A percentile compares a stretch with the other conserved stretches of the same genome.
Conservation (phyloP, 352 stramenopile genomes). For the Globisporangium mamillatum region DNA sequence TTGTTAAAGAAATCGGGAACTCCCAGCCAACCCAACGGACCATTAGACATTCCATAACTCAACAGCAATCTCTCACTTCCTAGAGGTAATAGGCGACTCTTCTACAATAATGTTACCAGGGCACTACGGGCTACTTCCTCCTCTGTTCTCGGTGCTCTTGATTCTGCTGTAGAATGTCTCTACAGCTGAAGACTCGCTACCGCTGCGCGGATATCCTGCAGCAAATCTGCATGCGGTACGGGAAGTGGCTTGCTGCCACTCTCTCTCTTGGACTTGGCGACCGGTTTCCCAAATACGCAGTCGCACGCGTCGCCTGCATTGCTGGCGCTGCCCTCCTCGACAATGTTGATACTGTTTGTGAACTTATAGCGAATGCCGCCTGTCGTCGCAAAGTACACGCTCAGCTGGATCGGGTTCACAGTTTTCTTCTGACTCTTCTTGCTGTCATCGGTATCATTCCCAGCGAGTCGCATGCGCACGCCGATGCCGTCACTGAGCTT, state of each 20-base stretch:
- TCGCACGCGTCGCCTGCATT: constrained; percentile 25
- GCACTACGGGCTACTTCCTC: neutral
- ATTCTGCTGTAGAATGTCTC: too few species aligned
- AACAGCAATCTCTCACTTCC: neutral
- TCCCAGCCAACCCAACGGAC: neutral
- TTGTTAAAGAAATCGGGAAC: neutral
- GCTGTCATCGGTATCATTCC: neutral
- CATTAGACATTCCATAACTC: neutral
- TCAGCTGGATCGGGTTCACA: constrained; percentile 31
- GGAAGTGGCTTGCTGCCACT: constrained; percentile 12
- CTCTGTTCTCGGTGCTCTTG: neutral
- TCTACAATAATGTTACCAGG: neutral
- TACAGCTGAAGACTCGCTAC: constrained; percentile 33
- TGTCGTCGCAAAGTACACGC: constrained; percentile 45
- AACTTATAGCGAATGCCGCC: constrained; percentile 44
- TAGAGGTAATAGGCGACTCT: neutral
- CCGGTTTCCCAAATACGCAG: constrained; percentile 38
- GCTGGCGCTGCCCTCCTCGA: neutral
- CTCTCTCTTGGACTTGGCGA: constrained; percentile 2
- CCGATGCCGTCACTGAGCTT: constrained; percentile 52
- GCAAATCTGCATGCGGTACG: constrained; percentile 28
- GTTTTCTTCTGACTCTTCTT: neutral
- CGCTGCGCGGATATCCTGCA: constrained; percentile 42
- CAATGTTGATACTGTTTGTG: constrained; percentile 42
- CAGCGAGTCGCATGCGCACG: constrained; percentile 32